Evolutionary conservation across 495 filamentous ascomycete species (phyloP), one percentile per base, ranked within the genome.

Genomic region (Lasiosphaeris hirsuta): DNA sequence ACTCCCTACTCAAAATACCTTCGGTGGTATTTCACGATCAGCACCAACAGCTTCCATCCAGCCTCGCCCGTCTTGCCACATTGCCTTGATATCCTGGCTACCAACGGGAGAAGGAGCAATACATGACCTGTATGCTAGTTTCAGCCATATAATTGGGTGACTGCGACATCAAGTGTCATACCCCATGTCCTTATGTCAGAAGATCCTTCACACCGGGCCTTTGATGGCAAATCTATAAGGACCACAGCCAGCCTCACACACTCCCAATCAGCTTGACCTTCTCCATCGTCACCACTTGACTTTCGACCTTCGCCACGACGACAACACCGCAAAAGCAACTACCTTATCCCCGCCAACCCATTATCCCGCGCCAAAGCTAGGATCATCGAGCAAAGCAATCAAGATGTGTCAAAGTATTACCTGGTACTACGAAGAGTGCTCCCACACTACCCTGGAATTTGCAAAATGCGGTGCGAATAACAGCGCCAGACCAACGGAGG

Each of bases 11-110:
- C 43, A 47, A 55, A 56, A 48, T 47, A 47, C 44, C 13, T 23
- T 23, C 18, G 34, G 43, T 15, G 33, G 44, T 17, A 46, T 46
- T 48, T 36, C 34, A 19, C 54, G 15, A 10, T 44, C 4, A 48
- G 42, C 43, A 56, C 54, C 54, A 56, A 56, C 54, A 40, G 44
- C 43, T 23, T 49, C 43, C 15, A 40, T 51, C 49, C 49, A 47
- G 19, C 54, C 43, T 48, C 36, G 48, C 54, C 54, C 34, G 44
- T 56, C 54, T 56, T 37, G 42, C 43, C 54, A 47, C 42, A 18
- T 15, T 56, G 42, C 54, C 35, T 47, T 34, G 35, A 23, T 38
- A 4, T 23, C 50, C 37, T n/a, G 11, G 10, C 50, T 30, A 40
- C 50, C 50, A 52, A 52, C 50, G 23, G 19, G 41, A 36, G 17